Base-by-base conservation (phyloP, 805 yeast species). In the Metschnikowia colocasiae region DNA sequence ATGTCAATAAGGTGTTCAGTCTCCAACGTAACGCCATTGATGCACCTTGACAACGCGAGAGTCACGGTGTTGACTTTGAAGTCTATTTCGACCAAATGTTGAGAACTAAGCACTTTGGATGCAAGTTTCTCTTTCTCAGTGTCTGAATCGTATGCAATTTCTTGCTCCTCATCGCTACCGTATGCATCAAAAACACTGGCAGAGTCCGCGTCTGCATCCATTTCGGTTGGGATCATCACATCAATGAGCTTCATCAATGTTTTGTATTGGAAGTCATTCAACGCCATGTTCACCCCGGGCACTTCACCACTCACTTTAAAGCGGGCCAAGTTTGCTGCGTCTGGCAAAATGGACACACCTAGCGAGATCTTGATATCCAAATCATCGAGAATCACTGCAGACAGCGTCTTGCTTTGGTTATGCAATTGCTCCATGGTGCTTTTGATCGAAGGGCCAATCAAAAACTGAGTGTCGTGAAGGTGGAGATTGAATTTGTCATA, bases 241-340 rank as follows among this genome's bases (percentile, higher is more conserved):
- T 85, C 85, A 29, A 92, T 69, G 37, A 92, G 68, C 48, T 82
- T 81, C 92, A 94, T 83, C 58, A 94, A 71, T 1, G 89, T 81
- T 63, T 89, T 87, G 67, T 95, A 95, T 62, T 95, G 97, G 58
- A 82, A 85, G 61, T 94, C 98, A 56, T 87, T 87, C 59, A 94
- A 62, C 26, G 86, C 77, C 3, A 94, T 81, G 26, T 75, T 74
- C 51, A 95, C 75, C 27, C 69, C 69, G 0, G 97, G 95, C 12
- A 94, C 76, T 49, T 81, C 81, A 12, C 94, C 97, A 26, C 87
- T 80, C 2, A 91, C 73, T 59, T 79, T 82, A 52, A 89, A 71
- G 53, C 78, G 79, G 0, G 98, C 84, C 36, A 94, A 70, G 52
- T 82, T 82, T 26, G 78, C 70, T 3, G 92, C 94, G 12, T 81